Base-by-base conservation (phyloP, 768 basidiomycete genomes). In the Boletus speciosus region DNA sequence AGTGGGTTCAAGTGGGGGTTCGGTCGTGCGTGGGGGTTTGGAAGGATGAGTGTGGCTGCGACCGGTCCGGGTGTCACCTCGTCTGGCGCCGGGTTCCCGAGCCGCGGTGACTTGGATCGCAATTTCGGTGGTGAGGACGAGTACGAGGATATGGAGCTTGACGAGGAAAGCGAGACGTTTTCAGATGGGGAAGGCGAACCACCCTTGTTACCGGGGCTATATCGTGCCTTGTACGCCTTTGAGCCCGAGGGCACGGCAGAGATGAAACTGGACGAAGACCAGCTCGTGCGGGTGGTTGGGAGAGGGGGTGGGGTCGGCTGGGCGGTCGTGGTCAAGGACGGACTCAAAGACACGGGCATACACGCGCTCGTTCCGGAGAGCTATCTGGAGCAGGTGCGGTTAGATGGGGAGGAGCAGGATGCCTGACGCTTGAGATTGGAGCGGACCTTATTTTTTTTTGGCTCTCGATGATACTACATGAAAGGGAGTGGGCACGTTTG, bases 291-390 rank as follows among this genome's bases (percentile, higher is more conserved):
- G 2, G 88, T 91, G 27, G 69, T 90, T 4, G 88, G 88, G 10
- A 64, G 88, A 45, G 88, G 89, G 5, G 88, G 89, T 0, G 88
- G 88, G 0, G 84, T 86, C 3, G 89, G 89, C 0, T 90, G 89
- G 90, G 89, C 86, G 0, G 83, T 91, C 9, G 89, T 83, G 2
- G 76, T 82, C 55, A 78, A 73, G 50, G 71, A 67, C 37, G 59
- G 68, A 16, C 60, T 62, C 43, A 72, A 68, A 35, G 76, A 70
- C 44, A 68, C 63, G n/a, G 69, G 68, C 14, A 63, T 70, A 6
- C 86, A 89, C 70, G 88, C 86, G 7, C 78, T 91, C 32, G 89
- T 91, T 7, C 89, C 89, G 0, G 89, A 90, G 70, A 83, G 86
- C 55, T 90, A 91, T 72, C 63, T 91, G 59, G 86, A 87, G 65